A percentile compares a stretch with the other conserved stretches of the same genome.
Conservation (phyloP, 2,329 filamentous ascomycete genomes). For the Phialocephala subalpina region DNA sequence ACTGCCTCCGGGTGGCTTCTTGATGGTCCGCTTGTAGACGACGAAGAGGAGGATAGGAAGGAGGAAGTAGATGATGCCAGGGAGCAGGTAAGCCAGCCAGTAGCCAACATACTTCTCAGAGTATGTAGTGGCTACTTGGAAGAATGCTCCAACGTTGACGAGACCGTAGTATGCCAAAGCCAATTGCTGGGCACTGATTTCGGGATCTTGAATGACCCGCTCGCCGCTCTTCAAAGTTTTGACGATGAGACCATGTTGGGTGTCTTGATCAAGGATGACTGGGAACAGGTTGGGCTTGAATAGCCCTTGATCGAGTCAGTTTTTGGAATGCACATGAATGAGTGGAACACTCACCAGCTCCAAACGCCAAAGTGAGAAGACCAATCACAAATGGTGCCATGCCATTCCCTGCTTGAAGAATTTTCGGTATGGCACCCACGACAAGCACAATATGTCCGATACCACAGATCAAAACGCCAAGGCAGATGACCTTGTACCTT, state of each 20-base stretch:
- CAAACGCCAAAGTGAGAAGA: conserved; percentile 21
- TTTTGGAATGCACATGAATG: neutral
- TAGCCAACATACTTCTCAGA: conserved; percentile 57
- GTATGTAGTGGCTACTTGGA: conserved; percentile 53
- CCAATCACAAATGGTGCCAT: conserved; percentile 4
- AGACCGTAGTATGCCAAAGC: conserved; percentile 67
- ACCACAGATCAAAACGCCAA: conserved; percentile 58
- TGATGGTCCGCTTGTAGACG: conserved; percentile 46
- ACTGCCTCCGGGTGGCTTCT: conserved; percentile 48
- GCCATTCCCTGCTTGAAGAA: neutral
- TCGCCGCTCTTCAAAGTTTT: conserved; percentile 60
- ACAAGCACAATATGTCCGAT: conserved; percentile 67
- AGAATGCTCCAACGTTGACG: conserved; percentile 69
- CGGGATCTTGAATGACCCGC: conserved; percentile 66
- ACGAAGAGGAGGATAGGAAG: conserved; percentile 58
- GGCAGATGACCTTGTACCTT: conserved; percentile 67
- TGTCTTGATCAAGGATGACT: neutral
- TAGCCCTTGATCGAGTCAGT: neutral
- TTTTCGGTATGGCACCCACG: conserved; percentile 28
- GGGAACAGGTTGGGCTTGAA: conserved; percentile 1
- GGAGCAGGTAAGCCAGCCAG: conserved; percentile 54
- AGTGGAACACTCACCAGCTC: conserved; percentile 45
- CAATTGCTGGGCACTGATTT: conserved; percentile 59
- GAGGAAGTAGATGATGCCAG: conserved; percentile 66
- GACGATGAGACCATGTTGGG: conserved; percentile 32